Base-by-base conservation (phyloP, 140 eudicot species). In the Senecio squalidus region DNA sequence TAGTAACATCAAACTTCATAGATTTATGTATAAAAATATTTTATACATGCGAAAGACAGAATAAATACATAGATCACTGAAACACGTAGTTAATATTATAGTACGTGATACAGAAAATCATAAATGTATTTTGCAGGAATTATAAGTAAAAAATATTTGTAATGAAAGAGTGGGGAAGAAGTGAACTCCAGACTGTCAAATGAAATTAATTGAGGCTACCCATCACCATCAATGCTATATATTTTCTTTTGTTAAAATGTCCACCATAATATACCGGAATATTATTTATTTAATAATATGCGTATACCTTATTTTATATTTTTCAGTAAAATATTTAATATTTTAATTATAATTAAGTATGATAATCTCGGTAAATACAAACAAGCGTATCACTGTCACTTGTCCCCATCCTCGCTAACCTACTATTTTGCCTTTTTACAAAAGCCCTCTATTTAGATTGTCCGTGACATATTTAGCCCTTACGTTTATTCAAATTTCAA, bases 171-270 rank as follows among this genome's bases (percentile, higher is more conserved):
- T 59, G 55, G 48, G 54, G 22, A 62, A 39, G 58, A 34, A 63
- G 76, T 71, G 71, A 62, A 16, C 17, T 71, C 44, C 76, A 71
- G 76, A 71, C 71, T 71, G 71, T 71, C 76, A 2, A n/a, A 54
- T 31, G 53, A 62, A 71, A 63, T 63, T 33, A 71, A 54, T 62
- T 45, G 46, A n/a, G 60, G 67, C 26, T 47, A 14, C 71, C 66
- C 55, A 64, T 64, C 72, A 4, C 72, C 73, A 72, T 72, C 78
- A 72, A 72, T 57, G 67, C 49, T 46, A 14, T 18, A 57, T 57
- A 65, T 56, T 47, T 47, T 48, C 29, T 28, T 10, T 47, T 28
- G 54, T 43, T 70, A 51, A 50, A 39, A 21, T 60, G 40, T 13
- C 2, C 63, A 70, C 64, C 69, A 9, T 17, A 60, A 43, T 70